phyloP scores from a whole-genome alignment of 2,329 filamentous ascomycete genomes.

The Drechmeria coniospora region DNA sequence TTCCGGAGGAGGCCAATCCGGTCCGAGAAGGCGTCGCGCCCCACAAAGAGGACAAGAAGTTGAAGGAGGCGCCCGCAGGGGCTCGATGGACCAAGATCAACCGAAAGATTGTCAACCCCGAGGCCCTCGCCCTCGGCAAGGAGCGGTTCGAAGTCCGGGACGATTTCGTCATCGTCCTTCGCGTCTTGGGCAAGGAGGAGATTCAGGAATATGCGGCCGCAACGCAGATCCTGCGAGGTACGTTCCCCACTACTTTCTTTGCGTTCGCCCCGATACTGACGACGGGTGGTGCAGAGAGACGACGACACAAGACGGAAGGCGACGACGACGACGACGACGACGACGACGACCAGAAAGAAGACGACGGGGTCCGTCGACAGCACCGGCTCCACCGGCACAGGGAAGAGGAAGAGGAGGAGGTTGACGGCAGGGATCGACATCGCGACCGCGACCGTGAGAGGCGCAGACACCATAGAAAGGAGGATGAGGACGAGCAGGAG shows the following conservation, averaged over 20 bases:
- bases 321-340: conserved; percentile 16
- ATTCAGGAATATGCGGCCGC: conserved; percentile 75
- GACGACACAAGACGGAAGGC: conserved; percentile 17
- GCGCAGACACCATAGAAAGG: conserved; percentile 8
- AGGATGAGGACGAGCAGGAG: conserved; percentile 10
- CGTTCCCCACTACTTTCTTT: conserved; percentile 10
- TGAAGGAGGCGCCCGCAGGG: conserved; percentile 56
- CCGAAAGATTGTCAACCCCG: conserved; percentile 74
- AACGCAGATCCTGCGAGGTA: conserved; percentile 70
- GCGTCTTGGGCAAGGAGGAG: conserved; percentile 76
- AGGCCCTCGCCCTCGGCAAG: conserved; percentile 71
- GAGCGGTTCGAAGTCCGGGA: conserved; percentile 86
- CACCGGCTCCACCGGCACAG: conserved; percentile 15
- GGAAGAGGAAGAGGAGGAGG: conserved; percentile 10
- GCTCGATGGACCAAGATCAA: conserved; percentile 92
- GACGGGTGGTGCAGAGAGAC: conserved; percentile 13
- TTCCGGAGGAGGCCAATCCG: conserved; percentile 73
- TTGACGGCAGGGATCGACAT: conserved; percentile 3
- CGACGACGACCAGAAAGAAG: conserved; percentile 14
- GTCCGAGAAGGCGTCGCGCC: conserved; percentile 83
- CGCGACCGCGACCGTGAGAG: conserved; percentile 6
- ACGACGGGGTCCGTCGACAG: conserved; percentile 10
- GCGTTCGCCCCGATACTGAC: not conserved
- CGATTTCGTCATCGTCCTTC: conserved; percentile 83
- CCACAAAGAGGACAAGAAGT: conserved; percentile 69